A percentile compares a stretch with the other conserved stretches of the same genome.
Evolutionary conservation across 176 grass and related monocot species (phyloP).

Genomic region (Pharus latifolius): DNA sequence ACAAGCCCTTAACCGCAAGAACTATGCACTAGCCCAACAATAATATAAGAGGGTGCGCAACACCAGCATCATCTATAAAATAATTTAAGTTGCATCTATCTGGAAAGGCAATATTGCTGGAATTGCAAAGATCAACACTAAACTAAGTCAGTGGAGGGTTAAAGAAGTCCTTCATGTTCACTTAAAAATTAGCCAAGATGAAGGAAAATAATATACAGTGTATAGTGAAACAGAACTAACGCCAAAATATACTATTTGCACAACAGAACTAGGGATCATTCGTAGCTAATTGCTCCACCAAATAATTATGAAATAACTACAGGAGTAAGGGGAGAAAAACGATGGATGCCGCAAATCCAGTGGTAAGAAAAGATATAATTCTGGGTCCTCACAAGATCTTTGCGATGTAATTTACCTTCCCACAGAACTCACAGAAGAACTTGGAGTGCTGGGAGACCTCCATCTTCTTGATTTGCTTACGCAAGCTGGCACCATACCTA

Average conservation of each 20-base stretch:
- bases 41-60: too few relatives aligned
- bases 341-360: neutral
- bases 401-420: constrained; percentile 48
- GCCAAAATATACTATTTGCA: neutral
- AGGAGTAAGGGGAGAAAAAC: neutral
- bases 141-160: neutral
- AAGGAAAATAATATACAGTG: neutral
- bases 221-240: too few relatives aligned
- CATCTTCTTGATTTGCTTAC: constrained; percentile 91
- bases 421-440: constrained; percentile 80
- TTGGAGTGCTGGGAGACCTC: constrained; percentile 83
- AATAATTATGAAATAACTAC: neutral
- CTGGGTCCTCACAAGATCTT: too few relatives aligned
- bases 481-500: constrained; percentile 82
- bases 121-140: neutral
- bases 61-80: too few relatives aligned
- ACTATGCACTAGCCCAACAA: too few relatives aligned
- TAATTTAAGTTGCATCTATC: too few relatives aligned
- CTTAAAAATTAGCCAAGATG: neutral
- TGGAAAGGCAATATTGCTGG: neutral
- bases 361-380: neutral
- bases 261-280: neutral
- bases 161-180: neutral
- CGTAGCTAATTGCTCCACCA: neutral
- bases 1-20: too few relatives aligned